Evolutionary conservation across 768 basidiomycete species (phyloP).

Genomic region (Lactarius tabidus): DNA sequence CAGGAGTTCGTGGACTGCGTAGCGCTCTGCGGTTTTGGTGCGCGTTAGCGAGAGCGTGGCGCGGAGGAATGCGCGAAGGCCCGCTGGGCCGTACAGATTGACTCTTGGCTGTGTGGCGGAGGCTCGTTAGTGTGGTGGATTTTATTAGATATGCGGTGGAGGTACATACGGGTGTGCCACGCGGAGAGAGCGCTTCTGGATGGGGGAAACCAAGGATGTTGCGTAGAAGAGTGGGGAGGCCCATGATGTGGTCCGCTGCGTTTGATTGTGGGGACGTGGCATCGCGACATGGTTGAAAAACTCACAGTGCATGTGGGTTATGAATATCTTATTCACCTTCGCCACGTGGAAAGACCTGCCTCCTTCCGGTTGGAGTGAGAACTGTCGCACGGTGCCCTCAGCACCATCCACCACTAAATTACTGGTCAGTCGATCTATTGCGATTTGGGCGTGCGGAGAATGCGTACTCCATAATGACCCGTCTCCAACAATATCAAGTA

Average conservation of each 20-base stretch:
- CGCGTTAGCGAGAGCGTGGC: conserved; percentile 65
- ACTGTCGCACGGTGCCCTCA: conserved; percentile 73
- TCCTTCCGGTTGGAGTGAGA: conserved; percentile 48
- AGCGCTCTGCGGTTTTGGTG: conserved; percentile 55
- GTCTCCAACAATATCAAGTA: conserved; percentile 52
- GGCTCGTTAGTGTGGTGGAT: not conserved
- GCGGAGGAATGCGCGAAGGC: conserved; percentile 71
- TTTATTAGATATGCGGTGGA: not conserved
- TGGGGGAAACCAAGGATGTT: conserved; percentile 49
- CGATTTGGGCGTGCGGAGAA: conserved; percentile 3
- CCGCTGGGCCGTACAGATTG: conserved; percentile 77
- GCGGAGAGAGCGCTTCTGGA: conserved; percentile 29
- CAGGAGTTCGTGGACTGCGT: conserved; percentile 77
- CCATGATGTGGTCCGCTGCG: conserved; percentile 71
- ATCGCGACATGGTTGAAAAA: not conserved
- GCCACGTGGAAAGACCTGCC: conserved; percentile 37
- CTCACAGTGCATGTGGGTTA: conserved; percentile 80
- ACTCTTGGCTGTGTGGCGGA: conserved; percentile 39
- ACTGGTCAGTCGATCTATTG: not conserved
- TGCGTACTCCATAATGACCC: conserved; percentile 64
- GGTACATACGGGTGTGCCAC: conserved; percentile 11
- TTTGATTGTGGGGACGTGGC: not conserved
- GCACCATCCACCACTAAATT: conserved; percentile 75
- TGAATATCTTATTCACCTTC: conserved; percentile 64
- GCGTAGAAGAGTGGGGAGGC: conserved; percentile 62